Conservation (phyloP, 2,329 filamentous ascomycete genomes). For the Pseudocercospora crystallina region DNA sequence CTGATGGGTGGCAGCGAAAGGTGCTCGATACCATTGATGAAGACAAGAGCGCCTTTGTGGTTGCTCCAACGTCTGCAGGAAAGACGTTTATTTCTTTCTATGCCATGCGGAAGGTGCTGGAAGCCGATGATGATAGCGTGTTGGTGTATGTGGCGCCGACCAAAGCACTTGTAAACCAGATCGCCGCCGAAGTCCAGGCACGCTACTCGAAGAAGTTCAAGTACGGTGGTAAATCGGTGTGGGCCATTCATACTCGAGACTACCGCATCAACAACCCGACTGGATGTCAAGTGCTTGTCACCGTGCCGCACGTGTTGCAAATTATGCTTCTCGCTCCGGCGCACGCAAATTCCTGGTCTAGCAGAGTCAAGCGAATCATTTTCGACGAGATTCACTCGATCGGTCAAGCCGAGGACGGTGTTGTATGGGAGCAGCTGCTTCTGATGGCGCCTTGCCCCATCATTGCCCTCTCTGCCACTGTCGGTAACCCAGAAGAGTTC, state of each 20-base stretch:
- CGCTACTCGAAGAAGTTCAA: slow-evolving; percentile 68
- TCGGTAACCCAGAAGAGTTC: slow-evolving; percentile 73
- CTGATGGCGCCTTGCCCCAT: slow-evolving; percentile 74
- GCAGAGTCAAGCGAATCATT: slow-evolving; percentile 70
- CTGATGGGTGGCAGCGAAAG: slow-evolving; percentile 73
- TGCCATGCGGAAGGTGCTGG: slow-evolving; percentile 74
- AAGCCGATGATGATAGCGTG: slow-evolving; percentile 66
- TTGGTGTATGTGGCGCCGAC: slow-evolving; percentile 79
- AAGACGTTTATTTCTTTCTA: slow-evolving; percentile 87
- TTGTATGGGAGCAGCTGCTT: slow-evolving; percentile 76
- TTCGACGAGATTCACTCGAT: slow-evolving; percentile 84
- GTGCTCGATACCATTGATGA: slow-evolving; percentile 73
- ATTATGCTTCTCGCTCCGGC: slow-evolving; percentile 70
- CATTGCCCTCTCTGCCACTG: slow-evolving; percentile 75
- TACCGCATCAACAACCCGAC: slow-evolving; percentile 71
- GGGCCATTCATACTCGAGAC: slow-evolving; percentile 76
- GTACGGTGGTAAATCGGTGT: slow-evolving; percentile 65
- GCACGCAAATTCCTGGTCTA: slow-evolving; percentile 67
- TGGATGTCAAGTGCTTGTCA: slow-evolving; percentile 73
- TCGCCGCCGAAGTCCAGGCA: slow-evolving; percentile 74
- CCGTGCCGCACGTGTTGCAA: slow-evolving; percentile 74
- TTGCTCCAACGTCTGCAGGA: slow-evolving; percentile 75
- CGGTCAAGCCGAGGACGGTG: slow-evolving; percentile 71
- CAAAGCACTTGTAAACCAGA: slow-evolving; percentile 80
- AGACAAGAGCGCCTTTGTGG: slow-evolving; percentile 69